Percentiles rank a stretch among this genome's conserved stretches.
These are phyloP conservation scores for Candida sphagnicola DNA, from an alignment of 805 yeast genomes.

Conservation along the genomic window DNA sequence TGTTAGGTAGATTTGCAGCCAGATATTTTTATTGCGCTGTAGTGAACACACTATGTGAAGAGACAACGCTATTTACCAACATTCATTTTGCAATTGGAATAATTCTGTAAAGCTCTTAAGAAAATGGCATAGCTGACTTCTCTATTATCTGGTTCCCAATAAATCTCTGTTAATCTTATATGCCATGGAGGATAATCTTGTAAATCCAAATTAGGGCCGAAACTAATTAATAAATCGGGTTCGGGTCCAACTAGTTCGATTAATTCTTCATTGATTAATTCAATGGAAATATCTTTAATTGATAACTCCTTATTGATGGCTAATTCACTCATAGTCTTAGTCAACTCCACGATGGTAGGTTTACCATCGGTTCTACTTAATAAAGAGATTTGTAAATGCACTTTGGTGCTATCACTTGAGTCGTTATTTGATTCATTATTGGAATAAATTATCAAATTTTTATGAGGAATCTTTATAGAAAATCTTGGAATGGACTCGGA, in stretches of 20 bases:
- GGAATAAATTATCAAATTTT: conserved; percentile 47
- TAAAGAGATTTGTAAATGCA: conserved; percentile 61
- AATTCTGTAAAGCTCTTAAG: conserved; percentile 70
- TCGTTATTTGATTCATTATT: conserved; percentile 25
- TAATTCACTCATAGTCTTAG: conserved; percentile 79
- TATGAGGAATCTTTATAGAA: conserved; percentile 63
- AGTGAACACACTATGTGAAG: too few relatives aligned
- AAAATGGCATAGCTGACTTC: conserved; percentile 81
- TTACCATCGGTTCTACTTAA: conserved; percentile 81
- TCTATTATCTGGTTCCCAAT: conserved; percentile 84
- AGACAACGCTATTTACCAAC: conserved; percentile 71
- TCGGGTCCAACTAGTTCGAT: conserved; percentile 80
- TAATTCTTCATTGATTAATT: conserved; percentile 70
- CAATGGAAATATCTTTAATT: conserved; percentile 66
- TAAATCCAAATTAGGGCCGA: conserved; percentile 82
- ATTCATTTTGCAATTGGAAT: conserved; percentile 78
- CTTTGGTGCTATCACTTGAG: conserved; percentile 22
- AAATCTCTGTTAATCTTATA: conserved; percentile 82
- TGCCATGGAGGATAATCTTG: conserved; percentile 99
- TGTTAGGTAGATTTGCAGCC: too few relatives aligned
- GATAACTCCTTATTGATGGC: conserved; percentile 58
- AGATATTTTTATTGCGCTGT: too few relatives aligned
- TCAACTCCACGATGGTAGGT: conserved; percentile 81
- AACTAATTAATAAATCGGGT: conserved; percentile 82
- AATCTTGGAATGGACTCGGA: conserved; percentile 61